Evolutionary conservation across 2,329 filamentous ascomycete genomes (phyloP).

Genomic region (Colletotrichum agaves): DNA sequence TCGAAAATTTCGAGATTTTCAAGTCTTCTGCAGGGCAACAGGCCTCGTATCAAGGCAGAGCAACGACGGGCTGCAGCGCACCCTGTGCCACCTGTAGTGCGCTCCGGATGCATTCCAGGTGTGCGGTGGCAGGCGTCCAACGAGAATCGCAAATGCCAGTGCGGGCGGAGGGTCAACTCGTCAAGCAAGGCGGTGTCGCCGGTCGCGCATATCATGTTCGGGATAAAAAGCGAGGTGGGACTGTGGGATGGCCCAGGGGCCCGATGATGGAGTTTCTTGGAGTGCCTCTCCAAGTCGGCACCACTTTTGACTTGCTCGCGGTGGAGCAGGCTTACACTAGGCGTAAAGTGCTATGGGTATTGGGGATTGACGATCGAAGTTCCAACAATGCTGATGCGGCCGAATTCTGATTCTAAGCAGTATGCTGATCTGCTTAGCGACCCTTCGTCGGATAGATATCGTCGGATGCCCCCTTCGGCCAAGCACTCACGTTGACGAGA

Average conservation of each 20-base stretch:
- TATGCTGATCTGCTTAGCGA: slow-evolving; percentile 25
- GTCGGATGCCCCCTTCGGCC: neutral
- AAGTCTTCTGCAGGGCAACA: slow-evolving; percentile 8
- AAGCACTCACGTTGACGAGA: neutral
- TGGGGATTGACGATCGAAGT: slow-evolving; percentile 32
- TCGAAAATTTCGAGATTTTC: neutral
- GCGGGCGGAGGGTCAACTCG: neutral
- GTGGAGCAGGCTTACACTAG: slow-evolving; percentile 25
- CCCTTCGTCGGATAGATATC: neutral
- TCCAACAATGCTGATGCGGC: slow-evolving; percentile 31
- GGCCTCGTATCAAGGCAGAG: slow-evolving; percentile 13
- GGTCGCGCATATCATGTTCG: slow-evolving; percentile 12
- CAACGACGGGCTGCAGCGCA: slow-evolving; percentile 7
- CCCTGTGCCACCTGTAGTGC: slow-evolving; percentile 11
- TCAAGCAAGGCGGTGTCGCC: neutral
- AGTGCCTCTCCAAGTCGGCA: slow-evolving; percentile 10
- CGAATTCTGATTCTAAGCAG: slow-evolving; percentile 19
- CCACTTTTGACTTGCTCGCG: slow-evolving; percentile 33
- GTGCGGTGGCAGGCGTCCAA: neutral
- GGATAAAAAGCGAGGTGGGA: slow-evolving; percentile 20
- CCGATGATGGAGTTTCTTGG: slow-evolving; percentile 13
- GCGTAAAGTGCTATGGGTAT: slow-evolving; percentile 23
- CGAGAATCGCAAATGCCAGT: neutral
- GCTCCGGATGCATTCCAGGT: neutral
- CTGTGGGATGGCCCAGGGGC: slow-evolving; percentile 9